Evolutionary conservation across 495 filamentous ascomycete genomes (phyloP).

Genomic region (Aspergillus indologenus): DNA sequence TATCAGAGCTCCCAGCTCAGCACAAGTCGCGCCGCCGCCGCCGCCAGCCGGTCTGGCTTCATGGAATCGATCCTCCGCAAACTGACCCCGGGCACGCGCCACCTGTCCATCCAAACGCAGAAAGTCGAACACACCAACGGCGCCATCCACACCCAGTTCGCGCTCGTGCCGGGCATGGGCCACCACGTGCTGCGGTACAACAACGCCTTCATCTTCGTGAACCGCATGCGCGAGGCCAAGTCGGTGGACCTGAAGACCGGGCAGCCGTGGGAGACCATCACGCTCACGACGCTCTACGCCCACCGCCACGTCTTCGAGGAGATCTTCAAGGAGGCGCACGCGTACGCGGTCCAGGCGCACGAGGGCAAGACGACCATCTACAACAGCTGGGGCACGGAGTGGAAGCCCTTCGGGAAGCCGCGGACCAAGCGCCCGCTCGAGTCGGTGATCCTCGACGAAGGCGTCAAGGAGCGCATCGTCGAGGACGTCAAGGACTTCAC

Average conservation of each 20-base stretch:
- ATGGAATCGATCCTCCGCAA: slow-evolving; percentile 53
- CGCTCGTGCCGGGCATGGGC: slow-evolving; percentile 86
- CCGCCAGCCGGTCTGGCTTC: slow-evolving; percentile 40
- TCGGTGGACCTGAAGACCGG: slow-evolving; percentile 70
- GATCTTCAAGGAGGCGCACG: slow-evolving; percentile 80
- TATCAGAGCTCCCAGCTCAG: slow-evolving; percentile 61
- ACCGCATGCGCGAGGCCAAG: slow-evolving; percentile 75
- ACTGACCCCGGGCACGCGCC: slow-evolving; percentile 61
- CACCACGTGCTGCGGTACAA: slow-evolving; percentile 81
- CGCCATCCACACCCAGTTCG: slow-evolving; percentile 72
- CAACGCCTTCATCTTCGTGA: slow-evolving; percentile 79
- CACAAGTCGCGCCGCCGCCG: slow-evolving; percentile 28
- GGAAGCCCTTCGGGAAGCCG: slow-evolving; percentile 83
- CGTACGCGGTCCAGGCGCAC: slow-evolving; percentile 66
- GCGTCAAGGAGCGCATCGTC: slow-evolving; percentile 82
- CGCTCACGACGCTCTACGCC: slow-evolving; percentile 84
- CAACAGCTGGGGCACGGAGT: slow-evolving; percentile 73
- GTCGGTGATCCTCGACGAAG: slow-evolving; percentile 82
- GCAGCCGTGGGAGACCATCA: slow-evolving; percentile 90
- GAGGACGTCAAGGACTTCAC: slow-evolving; percentile 84
- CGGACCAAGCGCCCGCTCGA: slow-evolving; percentile 81
- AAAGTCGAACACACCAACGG: slow-evolving; percentile 59
- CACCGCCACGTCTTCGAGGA: slow-evolving; percentile 82
- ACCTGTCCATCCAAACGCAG: slow-evolving; percentile 66
- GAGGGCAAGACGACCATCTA: slow-evolving; percentile 96